Evolutionary conservation across 257 asterid species (phyloP), one percentile per base, ranked within the genome.

Genomic region (Capsicum baccatum): DNA sequence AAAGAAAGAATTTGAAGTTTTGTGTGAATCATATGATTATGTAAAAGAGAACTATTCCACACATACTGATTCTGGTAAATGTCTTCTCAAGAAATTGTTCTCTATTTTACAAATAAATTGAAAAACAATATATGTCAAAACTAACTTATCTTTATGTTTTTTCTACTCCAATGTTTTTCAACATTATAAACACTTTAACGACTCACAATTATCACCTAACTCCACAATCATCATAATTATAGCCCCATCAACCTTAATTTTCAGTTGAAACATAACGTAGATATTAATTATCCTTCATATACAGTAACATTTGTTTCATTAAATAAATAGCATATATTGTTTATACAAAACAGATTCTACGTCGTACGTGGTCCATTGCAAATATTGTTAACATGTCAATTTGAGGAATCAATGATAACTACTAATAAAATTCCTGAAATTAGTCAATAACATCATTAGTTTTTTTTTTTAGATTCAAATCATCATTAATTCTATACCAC

Each of bases 331-430:
- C n/a, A 21, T 33, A 54, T 26, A 26, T 26, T 26, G 33, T 26
- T 26, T 50, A 21, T 74, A 21, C 63, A 26, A 26, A 74, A 74
- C 79, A 47, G 2, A 52, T 54, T 76, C 48, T 76, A 76, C 81
- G 48, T 76, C 8, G 81, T 76, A 54, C 81, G 81, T 76, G 64
- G 64, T 76, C 81, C 48, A 76, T 76, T 52, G 15, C 15, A 76
- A 7, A 26, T 54, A 67, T 67, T 35, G 81, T 52, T 50, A 76
- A 52, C 81, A 76, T 14, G 62, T 76, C 63, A 52, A 26, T 52
- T 76, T 76, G n/a, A 54, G 84, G 14, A 76, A 26, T 21, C 81
- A 52, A 26, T 13, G 26, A 76, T 16, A 52, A 52, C 8, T 52
- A 76, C 44, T 3, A 50, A 52, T 52, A 13, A 33, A 54, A 76